These are phyloP conservation scores for Massarina eburnea DNA, from an alignment of 2,329 filamentous ascomycete species.

Conservation along the genomic window DNA sequence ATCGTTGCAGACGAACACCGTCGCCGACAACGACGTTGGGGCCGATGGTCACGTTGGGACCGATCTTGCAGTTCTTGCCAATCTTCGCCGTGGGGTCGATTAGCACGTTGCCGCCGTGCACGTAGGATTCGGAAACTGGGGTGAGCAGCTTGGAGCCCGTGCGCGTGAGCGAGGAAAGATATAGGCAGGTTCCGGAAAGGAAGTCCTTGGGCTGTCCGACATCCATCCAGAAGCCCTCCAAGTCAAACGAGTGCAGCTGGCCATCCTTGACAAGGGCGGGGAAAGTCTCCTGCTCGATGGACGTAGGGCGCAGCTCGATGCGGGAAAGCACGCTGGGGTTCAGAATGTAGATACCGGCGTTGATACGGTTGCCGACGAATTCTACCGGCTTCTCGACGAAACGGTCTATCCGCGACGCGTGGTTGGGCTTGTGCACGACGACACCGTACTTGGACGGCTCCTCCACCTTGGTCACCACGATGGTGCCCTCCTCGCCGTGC, in stretches of 20 bases:
- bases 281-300: constrained; percentile 99
- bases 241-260: constrained; percentile 90
- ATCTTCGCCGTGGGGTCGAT: constrained; percentile 94
- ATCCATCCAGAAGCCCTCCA: constrained; percentile 99
- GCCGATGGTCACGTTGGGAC: constrained; percentile 94
- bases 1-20: constrained; percentile 90
- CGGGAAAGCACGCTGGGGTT: constrained; percentile 88
- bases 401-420: constrained; percentile 89
- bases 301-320: constrained; percentile 94
- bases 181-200: constrained; percentile 91
- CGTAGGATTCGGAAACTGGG: constrained; percentile 71
- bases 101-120: constrained; percentile 92
- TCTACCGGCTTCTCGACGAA: constrained; percentile 99
- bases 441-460: constrained; percentile 99
- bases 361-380: constrained; percentile 98
- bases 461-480: constrained; percentile 98
- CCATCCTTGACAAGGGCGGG: constrained; percentile 88
- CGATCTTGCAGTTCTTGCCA: constrained; percentile 97
- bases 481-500: constrained; percentile 95
- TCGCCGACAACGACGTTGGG: constrained; percentile 91
- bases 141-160: constrained; percentile 83
- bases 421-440: constrained; percentile 92
- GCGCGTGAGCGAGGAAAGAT: constrained; percentile 90
- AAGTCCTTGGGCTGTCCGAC: constrained; percentile 99
- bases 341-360: constrained; percentile 96